Base-by-base conservation (phyloP, 371 early-diverging fungal genomes). In the Syncephalis fuscata region DNA sequence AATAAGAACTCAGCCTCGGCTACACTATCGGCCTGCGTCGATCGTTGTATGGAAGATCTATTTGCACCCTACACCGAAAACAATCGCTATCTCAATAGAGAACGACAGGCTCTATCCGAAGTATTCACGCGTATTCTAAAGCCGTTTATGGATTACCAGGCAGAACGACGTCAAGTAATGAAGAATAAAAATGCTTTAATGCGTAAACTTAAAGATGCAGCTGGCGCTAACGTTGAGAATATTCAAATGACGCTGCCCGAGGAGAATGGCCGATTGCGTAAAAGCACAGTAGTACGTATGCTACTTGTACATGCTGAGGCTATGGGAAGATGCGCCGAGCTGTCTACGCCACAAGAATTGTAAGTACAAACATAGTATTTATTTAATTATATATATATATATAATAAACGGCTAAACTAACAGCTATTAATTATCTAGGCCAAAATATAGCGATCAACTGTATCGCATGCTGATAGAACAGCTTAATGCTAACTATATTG, bases 1-100 rank as follows among this genome's bases (percentile, higher is more conserved):
- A 15, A 62, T 62, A 22, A 69, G 62, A 16, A 68, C 58, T 22
- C 70, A 47, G 52, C 73, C 47, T 51, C 65, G 46, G 44, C 60
- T 43, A 63, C 79, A 32, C 61, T 65, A 4, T 70, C 71, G n/a
- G 66, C 67, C 42, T 74, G 77, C 5, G 51, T 92, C 42, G 85
- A 91, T 50, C 80, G 92, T 36, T 90, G 86, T 54, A 76, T 87
- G 66, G 88, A 86, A 47, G 96, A 96, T 57, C 69, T 96, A 42
- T 96, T 92, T 67, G 86, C 91, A 7, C 87, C 92, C 23, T 92
- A 88, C 59, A 78, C 82, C n/a, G 88, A 88, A 39, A 83, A 82
- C 5, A 78, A 82, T 41, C 80, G 86, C 38, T 95, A 93, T 57
- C 60, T 91, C 40, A 69, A 73, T 2, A 71, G 73, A 11, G 96